A percentile compares a stretch with the other conserved stretches of the same genome.
phyloP scores from a whole-genome alignment of 768 basidiomycete species.

The Suillus variegatus region DNA sequence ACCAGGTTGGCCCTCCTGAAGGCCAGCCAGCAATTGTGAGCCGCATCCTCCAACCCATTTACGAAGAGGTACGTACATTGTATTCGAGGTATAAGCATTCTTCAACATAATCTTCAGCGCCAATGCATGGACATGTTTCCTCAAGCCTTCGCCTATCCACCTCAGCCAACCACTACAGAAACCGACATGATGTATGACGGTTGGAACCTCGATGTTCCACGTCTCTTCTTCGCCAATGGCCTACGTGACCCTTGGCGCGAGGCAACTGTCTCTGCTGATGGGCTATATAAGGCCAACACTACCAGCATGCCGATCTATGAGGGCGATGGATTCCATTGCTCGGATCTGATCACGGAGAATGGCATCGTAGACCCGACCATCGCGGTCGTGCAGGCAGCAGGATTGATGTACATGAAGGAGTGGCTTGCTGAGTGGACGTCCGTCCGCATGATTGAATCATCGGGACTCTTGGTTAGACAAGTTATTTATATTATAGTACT shows the following conservation, averaged over 20 bases:
- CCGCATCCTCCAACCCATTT: conserved; percentile 32
- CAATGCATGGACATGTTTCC: conserved; percentile 73
- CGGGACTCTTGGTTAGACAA: neutral
- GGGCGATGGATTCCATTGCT: conserved; percentile 67
- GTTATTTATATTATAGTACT: neutral
- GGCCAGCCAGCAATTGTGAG: conserved; percentile 37
- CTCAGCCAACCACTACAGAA: conserved; percentile 40
- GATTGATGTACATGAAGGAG: conserved; percentile 49
- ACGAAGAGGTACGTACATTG: conserved; percentile 23
- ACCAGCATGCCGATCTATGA: conserved; percentile 55
- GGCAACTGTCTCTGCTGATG: conserved; percentile 63
- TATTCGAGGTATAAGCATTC: neutral
- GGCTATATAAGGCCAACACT: conserved; percentile 47
- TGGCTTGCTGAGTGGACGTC: conserved; percentile 54
- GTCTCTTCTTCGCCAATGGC: conserved; percentile 72
- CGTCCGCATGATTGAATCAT: neutral
- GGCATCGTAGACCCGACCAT: conserved; percentile 54
- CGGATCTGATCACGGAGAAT: conserved; percentile 50
- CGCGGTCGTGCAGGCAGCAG: conserved; percentile 52
- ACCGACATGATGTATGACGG: conserved; percentile 58
- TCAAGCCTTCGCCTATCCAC: conserved; percentile 50
- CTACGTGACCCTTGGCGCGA: conserved; percentile 70
- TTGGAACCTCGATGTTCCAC: conserved; percentile 60
- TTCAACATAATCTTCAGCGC: conserved; percentile 39
- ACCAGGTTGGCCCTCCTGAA: conserved; percentile 38